Base-by-base conservation (phyloP, 176 grass and related monocot species). In the Carex kokanica region DNA sequence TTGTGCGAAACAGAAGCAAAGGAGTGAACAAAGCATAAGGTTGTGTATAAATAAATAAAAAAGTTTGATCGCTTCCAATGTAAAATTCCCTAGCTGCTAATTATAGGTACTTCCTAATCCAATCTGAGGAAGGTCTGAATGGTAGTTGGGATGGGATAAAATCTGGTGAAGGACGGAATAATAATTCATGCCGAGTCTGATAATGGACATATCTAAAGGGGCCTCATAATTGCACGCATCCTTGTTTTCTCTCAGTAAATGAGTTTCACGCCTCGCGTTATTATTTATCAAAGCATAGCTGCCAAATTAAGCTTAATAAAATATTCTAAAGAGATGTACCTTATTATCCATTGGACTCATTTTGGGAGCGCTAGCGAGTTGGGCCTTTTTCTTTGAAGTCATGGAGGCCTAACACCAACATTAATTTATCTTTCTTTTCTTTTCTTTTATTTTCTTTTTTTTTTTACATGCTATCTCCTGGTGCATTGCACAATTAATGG, bases 161-260 rank as follows among this genome's bases (percentile, higher is more conserved):
- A 74, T 74, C 12, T 74, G 71, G 45, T 74, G 18, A 74, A 74
- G 71, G 16, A 74, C 5, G 43, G 45, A 2, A 51, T 53, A 74
- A 74, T 74, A 74, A 74, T 25, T 74, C 23, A 52, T 53, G 45
- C 21, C 8, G 2, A 74, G 43, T 15, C 70, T 14, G 0, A 74
- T 25, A 74, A 74, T 74, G 70, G 73, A 17, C 73, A 77, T 17
- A 54, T 24, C 13, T 55, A 31, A 71, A 55, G 73, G 24, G 51
- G 49, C 1, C 45, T 27, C 73, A 77, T 52, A 3, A 55, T 55
- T 53, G 73, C 12, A 15, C 16, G 45, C 17, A 31, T 32, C 8
- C 49, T 78, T 78, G 49, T 78, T 78, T 78, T 17, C 51, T 78
- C 51, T 78, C 51, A 78, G 73, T 78, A 77, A 54, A 78, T 56